Conservation (phyloP, 1,284 basidiomycete species). For the Xerocomus nothofagi region DNA sequence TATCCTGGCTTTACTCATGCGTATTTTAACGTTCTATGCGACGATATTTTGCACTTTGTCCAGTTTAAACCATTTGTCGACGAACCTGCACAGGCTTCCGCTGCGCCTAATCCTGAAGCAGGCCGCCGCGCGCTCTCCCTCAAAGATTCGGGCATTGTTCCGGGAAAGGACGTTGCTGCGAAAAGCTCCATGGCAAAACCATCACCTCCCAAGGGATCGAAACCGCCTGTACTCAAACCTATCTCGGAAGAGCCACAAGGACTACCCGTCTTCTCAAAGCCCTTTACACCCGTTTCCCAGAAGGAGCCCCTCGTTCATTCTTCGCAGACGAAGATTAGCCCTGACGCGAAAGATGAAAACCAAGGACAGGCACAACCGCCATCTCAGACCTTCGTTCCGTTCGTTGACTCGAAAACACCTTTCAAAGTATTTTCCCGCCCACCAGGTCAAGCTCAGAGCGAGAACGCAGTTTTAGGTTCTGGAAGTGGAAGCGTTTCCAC, state of each 20-base stretch:
- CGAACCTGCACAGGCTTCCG: conserved; percentile 30
- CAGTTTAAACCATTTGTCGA: conserved; percentile 55
- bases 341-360: conserved; percentile 20
- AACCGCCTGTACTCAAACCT: conserved; percentile 34
- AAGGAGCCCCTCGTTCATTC: conserved; percentile 37
- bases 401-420: conserved; percentile 54
- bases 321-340: conserved; percentile 22
- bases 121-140: conserved; percentile 39
- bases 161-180: conserved; percentile 30
- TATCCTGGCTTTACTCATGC: conserved; percentile 3
- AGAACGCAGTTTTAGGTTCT: conserved; percentile 30
- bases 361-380: conserved; percentile 18
- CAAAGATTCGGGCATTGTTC: conserved; percentile 33
- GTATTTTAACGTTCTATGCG: conserved; percentile 1
- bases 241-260: conserved; percentile 33
- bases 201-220: conserved; percentile 17
- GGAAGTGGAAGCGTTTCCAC: conserved; percentile 37
- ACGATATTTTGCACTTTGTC: neutral
- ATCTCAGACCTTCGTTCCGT: conserved; percentile 47
- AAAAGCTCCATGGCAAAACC: conserved; percentile 17
- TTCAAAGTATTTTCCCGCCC: conserved; percentile 75
- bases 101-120: conserved; percentile 30
- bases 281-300: conserved; percentile 57
- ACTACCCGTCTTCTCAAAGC: conserved; percentile 54
- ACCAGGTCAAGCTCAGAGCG: conserved; percentile 40